Base-by-base conservation (phyloP, 2,329 filamentous ascomycete species). In the Penicillium sp. region DNA sequence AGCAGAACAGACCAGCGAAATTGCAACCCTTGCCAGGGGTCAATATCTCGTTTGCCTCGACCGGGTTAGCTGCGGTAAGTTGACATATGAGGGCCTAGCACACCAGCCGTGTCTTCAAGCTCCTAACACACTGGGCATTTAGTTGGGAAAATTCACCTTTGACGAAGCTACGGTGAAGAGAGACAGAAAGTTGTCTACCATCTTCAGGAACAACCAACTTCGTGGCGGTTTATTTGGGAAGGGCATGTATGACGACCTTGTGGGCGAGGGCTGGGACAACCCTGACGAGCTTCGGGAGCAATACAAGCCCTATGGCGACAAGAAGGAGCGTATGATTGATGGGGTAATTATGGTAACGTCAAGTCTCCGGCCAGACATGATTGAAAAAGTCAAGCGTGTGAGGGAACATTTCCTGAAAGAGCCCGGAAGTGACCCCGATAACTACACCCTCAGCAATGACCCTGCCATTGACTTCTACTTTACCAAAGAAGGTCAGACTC, bases 161-260 rank as follows among this genome's bases (percentile, higher is more conserved):
- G 32, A 34, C 13, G 32, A 34, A 34, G 32, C 10, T 14, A 34
- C 11, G 5, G 32, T 34, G 2, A 34, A 53, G 9, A 42, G n/a
- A 6, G 50, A 53, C 11, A 42, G 36, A 23, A n/a, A 53, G 9
- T 29, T 53, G 2, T 48, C 43, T 29, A 11, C 7, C 2, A 16
- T 39, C 13, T 48, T 48, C 27, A 32, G 38, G 3, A 26, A 36
- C 4, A 7, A 47, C 23, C 46, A 53, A 14, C 23, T 59, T 7
- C 38, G 36, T 3, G 58, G 39, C 16, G 47, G 44, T 5, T 27
- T 47, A 3, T 60, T 59, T 27, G 40, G 44, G 9, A 56, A 60
- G 30, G 59, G 59, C 23, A 60, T 60, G 57, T 53, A 43, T 23
- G 27, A 16, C 1, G 57, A 58, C 48, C 41, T 61, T 34, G 47